Evolutionary conservation across 257 asterid species (phyloP), one percentile per base, ranked within the genome.

Genomic region (Linderniella brevidens): DNA sequence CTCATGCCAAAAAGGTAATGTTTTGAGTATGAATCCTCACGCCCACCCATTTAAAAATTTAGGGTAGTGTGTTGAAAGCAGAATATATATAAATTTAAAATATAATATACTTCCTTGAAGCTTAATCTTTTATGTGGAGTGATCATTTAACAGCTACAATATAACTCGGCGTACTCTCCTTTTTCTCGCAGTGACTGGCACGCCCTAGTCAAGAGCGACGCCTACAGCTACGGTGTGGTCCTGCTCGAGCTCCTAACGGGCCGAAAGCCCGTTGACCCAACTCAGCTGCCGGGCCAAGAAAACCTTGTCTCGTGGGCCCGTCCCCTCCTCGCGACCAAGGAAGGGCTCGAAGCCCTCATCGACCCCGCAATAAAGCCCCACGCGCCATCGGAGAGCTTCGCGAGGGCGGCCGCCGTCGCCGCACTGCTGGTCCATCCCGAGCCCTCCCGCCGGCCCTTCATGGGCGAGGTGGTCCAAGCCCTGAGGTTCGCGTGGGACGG

Each of bases 391-490:
- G 95, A 88, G 8, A 73, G 57, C 55, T 51, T 71, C 17, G 68
- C 79, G 38, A 76, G 71, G 63, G 86, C 84, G 41, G 81, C 86
- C 3, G 98, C 98, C 44, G 81, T 88, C 8, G 95, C 98, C 43
- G 78, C 98, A 13, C 84, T 88, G 98, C 80, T 95, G 38, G 98
- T 88, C 35, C 98, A 88, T 54, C 94, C 98, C 0, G 98, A 88
- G 56, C 95, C 79, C 1, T 78, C 98, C 20, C 92, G 84, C 41
- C 86, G 98, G 12, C 98, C 98, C 5, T 88, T 88, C 69, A 88
- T 88, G 98, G 98, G 98, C 0, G 98, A 88, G 64, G 98, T 88
- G 3, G 93, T 84, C 41, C 95, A 88, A 60, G 98, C 95, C 19
- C 49, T 88, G 71, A 84, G 79, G 73, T 83, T 88, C 17, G 90